Evolutionary conservation across 2,329 filamentous ascomycete genomes (phyloP).

Genomic region (Epicoccum sorghinum): DNA sequence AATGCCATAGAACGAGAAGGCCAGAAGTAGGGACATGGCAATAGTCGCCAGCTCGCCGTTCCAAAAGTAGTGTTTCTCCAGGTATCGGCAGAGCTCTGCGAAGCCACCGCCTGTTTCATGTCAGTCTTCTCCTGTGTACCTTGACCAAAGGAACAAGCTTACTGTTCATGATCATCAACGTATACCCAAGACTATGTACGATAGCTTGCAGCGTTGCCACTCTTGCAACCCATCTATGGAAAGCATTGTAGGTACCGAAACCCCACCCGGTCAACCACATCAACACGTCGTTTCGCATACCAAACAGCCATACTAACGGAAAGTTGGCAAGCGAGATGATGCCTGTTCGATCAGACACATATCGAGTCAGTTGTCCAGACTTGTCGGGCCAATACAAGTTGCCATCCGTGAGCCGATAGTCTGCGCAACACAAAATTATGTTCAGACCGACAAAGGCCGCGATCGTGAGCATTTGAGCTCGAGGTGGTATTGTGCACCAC

Average conservation of each 20-base stretch:
- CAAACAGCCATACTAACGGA: slow-evolving; percentile 70
- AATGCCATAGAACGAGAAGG: slow-evolving; percentile 59
- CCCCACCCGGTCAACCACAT: slow-evolving; percentile 73
- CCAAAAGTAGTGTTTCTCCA: slow-evolving; percentile 57
- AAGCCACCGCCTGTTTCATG: slow-evolving; percentile 38
- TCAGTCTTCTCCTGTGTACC: background rate
- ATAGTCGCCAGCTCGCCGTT: slow-evolving; percentile 54
- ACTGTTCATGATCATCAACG: slow-evolving; percentile 51
- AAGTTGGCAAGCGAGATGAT: slow-evolving; percentile 69
- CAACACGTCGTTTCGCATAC: slow-evolving; percentile 69
- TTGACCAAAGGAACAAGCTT: slow-evolving; percentile 3
- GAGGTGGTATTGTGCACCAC: slow-evolving; percentile 56
- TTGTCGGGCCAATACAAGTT: slow-evolving; percentile 53
- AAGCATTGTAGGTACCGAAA: slow-evolving; percentile 69
- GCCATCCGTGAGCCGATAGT: slow-evolving; percentile 53
- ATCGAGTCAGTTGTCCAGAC: slow-evolving; percentile 56
- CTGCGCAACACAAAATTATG: slow-evolving; percentile 51
- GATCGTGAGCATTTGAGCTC: slow-evolving; percentile 55
- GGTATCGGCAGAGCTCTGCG: slow-evolving; percentile 47
- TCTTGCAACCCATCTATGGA: slow-evolving; percentile 70
- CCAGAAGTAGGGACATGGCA: slow-evolving; percentile 53
- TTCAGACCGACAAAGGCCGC: slow-evolving; percentile 54
- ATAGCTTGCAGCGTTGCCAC: slow-evolving; percentile 67
- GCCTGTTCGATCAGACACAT: slow-evolving; percentile 68
- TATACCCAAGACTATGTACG: slow-evolving; percentile 67